These are phyloP conservation scores for Penicillium sp. DNA, from an alignment of 2,329 filamentous ascomycete species.

Conservation along the genomic window DNA sequence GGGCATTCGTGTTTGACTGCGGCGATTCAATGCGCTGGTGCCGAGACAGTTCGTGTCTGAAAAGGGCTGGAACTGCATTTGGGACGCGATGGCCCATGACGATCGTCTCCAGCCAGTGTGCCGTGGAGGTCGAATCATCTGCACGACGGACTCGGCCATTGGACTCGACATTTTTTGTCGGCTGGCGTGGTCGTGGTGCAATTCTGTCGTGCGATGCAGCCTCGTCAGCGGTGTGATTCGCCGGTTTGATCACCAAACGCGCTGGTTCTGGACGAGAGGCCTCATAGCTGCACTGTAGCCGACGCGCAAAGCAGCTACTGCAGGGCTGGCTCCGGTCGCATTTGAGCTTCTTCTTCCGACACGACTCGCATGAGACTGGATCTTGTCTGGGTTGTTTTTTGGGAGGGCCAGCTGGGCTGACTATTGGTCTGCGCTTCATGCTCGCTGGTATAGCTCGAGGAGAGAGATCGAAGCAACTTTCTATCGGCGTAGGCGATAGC, in stretches of 20 bases:
- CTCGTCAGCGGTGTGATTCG: neutral
- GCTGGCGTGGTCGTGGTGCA: neutral
- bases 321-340: constrained; percentile 54
- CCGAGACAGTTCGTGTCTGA: constrained; percentile 19
- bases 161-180: neutral
- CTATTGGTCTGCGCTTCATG: constrained; percentile 25
- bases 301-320: constrained; percentile 44
- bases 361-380: constrained; percentile 42
- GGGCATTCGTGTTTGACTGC: neutral
- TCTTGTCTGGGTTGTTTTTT: constrained; percentile 33
- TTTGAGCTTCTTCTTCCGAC: constrained; percentile 50
- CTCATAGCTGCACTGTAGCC: constrained; percentile 29
- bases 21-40: neutral
- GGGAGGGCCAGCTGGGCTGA: neutral
- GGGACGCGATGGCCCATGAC: constrained; percentile 31
- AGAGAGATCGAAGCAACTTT: too few relatives aligned
- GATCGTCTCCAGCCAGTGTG: constrained; percentile 31
- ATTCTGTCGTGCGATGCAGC: neutral
- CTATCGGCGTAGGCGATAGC: too few relatives aligned
- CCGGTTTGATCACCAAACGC: neutral
- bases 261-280: neutral
- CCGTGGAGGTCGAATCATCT: constrained; percentile 25
- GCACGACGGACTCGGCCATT: neutral
- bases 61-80: constrained; percentile 18
- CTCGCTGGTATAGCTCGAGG: too few relatives aligned